Evolutionary conservation across 345 rosid genomes (phyloP), one percentile per base, ranked within the genome.

Genomic region (Leavenworthia alabamica): DNA sequence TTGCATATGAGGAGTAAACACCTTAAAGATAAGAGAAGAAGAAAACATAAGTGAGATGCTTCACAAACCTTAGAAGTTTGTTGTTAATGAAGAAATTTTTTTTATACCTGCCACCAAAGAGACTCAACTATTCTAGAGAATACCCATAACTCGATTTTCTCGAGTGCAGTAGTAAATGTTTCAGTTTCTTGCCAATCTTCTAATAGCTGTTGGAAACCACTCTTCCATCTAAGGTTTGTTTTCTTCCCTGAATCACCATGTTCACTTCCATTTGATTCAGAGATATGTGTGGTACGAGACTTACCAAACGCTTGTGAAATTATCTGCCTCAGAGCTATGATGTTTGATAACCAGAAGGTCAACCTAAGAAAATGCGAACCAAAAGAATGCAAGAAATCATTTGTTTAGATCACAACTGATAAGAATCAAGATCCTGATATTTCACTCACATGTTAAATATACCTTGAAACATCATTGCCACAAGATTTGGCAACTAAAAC

Each of bases 111-210:
- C 97, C 99, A 90, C 99, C 97, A 90, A 28, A 90, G 81, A 6
- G 99, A 90, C 80, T 89, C 95, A 0, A 90, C 92, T 35, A 84
- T 79, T 69, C 99, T 86, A 43, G 90, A 87, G 75, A 93, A 90
- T 44, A 87, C 70, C 99, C 99, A 93, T 8, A 85, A 81, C 70
- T 90, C 99, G 43, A 84, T 80, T 75, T 83, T 89, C 70, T 78
- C 92, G 20, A 93, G 56, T n/a, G 96, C 90, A 49, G 82, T 52
- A 4, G 74, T 79, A 64, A 85, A 84, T 37, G 97, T 88, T 64
- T 84, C 92, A 23, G 86, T 84, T 73, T 93, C 96, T 78, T 90
- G 96, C 99, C 97, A 93, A 78, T 90, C 92, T 15, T 82, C 88
- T 24, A 51, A 44, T 60, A 80, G 72, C 61, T 73, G 81, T 72